These are phyloP conservation scores for Cladosporium colombiae DNA, from an alignment of 2,329 filamentous ascomycete genomes.

Conservation along the genomic window DNA sequence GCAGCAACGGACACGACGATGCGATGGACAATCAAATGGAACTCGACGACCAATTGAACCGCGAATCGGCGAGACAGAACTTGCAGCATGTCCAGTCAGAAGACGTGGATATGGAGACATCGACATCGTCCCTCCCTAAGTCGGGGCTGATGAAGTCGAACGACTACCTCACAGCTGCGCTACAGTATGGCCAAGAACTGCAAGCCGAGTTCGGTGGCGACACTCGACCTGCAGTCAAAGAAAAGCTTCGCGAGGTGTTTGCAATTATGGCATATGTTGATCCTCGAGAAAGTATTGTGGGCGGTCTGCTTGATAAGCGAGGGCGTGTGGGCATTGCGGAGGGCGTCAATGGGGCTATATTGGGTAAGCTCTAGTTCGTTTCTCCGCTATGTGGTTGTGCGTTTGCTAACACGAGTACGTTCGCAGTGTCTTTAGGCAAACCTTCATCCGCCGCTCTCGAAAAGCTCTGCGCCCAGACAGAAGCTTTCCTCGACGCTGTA, in stretches of 20 bases:
- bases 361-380: constrained; percentile 63
- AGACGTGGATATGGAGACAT: constrained; percentile 34
- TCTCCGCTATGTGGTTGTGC: background rate
- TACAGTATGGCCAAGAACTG: constrained; percentile 78
- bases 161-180: constrained; percentile 66
- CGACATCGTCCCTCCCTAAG: constrained; percentile 30
- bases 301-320: constrained; percentile 73
- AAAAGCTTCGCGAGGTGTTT: constrained; percentile 80
- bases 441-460: constrained; percentile 85
- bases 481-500: constrained; percentile 79
- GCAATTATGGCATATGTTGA: constrained; percentile 85
- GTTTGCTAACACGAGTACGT: background rate
- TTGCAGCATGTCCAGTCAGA: constrained; percentile 9
- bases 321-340: constrained; percentile 81
- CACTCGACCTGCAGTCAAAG: constrained; percentile 67
- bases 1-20: constrained; percentile 41
- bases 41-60: constrained; percentile 54
- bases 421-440: constrained; percentile 80
- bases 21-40: constrained; percentile 53
- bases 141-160: constrained; percentile 35
- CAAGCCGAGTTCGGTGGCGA: constrained; percentile 76
- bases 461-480: constrained; percentile 81
- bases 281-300: constrained; percentile 75
- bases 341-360: constrained; percentile 88
- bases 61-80: constrained; percentile 29